phyloP scores from a whole-genome alignment of 2,329 filamentous ascomycete species.

The Fusarium mexicanum region DNA sequence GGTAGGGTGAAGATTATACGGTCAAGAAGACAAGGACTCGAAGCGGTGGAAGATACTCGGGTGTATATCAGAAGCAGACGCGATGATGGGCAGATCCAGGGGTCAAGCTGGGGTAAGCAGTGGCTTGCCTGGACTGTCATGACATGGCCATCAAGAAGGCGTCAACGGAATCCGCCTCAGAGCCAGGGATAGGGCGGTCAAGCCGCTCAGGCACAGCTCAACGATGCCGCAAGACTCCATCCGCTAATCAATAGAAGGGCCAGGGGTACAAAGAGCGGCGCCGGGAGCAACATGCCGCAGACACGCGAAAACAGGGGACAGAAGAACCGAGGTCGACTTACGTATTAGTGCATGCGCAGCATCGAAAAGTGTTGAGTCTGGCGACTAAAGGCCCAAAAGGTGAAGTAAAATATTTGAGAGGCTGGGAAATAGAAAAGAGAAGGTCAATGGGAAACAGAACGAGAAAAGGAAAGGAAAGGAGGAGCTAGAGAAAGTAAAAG shows the following conservation, averaged over 20 bases:
- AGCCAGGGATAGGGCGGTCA: slow-evolving; percentile 34
- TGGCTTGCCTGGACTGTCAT: slow-evolving; percentile 25
- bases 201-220: slow-evolving; percentile 30
- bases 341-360: slow-evolving; percentile 29
- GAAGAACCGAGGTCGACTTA: slow-evolving; percentile 27
- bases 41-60: slow-evolving; percentile 35
- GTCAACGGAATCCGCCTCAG: slow-evolving; percentile 10
- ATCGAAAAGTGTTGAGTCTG: slow-evolving; percentile 20
- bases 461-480: neutral
- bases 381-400: neutral
- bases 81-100: slow-evolving; percentile 41
- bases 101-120: slow-evolving; percentile 33
- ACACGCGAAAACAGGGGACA: slow-evolving; percentile 34
- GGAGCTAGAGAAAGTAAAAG: slow-evolving; percentile 5
- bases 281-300: slow-evolving; percentile 25
- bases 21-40: slow-evolving; percentile 21
- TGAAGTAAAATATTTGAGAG: slow-evolving; percentile 3
- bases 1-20: slow-evolving; percentile 38
- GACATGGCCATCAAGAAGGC: slow-evolving; percentile 3
- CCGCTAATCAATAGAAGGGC: slow-evolving; percentile 33
- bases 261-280: slow-evolving; percentile 25
- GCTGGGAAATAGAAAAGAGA: slow-evolving; percentile 14
- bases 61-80: slow-evolving; percentile 23
- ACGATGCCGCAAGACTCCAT: slow-evolving; percentile 29
- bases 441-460: neutral